Conservation (phyloP, 345 rosid genomes). For the Brassica juncea region DNA sequence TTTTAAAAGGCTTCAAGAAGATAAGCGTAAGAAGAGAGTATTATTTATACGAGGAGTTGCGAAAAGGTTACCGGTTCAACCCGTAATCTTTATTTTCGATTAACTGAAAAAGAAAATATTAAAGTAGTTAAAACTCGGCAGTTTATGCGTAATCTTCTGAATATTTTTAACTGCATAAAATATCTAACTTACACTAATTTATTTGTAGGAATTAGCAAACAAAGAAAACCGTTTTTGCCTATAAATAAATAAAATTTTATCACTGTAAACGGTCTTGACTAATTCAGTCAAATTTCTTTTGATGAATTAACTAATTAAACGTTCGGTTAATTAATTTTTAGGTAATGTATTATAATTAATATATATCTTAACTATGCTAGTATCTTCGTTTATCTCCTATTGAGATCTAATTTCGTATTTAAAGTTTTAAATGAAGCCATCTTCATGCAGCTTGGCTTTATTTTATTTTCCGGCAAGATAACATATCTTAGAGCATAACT, state of each 20-base stretch:
- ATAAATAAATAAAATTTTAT: neutral
- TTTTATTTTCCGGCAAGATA: too few relatives aligned
- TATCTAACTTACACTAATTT: neutral
- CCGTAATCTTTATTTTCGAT: constrained; percentile 24
- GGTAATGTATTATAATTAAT: too few relatives aligned
- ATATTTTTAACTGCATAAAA: constrained; percentile 12
- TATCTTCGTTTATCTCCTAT: too few relatives aligned
- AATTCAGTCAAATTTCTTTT: constrained; percentile 27
- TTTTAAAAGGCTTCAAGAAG: constrained; percentile 29
- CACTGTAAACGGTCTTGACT: constrained; percentile 33
- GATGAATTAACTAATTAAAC: constrained; percentile 11
- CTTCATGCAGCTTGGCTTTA: too few relatives aligned
- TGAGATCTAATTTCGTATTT: too few relatives aligned
- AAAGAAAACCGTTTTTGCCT: constrained; percentile 24
- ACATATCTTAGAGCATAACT: too few relatives aligned
- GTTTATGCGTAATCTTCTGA: constrained; percentile 7
- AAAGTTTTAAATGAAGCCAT: too few relatives aligned
- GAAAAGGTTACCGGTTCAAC: constrained; percentile 36
- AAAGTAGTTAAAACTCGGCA: neutral
- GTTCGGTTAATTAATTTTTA: neutral
- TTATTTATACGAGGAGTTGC: constrained; percentile 39
- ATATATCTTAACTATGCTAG: too few relatives aligned
- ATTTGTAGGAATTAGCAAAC: neutral
- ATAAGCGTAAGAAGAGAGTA: constrained; percentile 32
- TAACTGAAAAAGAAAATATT: constrained; percentile 2